Conservation (phyloP, 179 eudicot genomes). For the Beta lomatogona region DNA sequence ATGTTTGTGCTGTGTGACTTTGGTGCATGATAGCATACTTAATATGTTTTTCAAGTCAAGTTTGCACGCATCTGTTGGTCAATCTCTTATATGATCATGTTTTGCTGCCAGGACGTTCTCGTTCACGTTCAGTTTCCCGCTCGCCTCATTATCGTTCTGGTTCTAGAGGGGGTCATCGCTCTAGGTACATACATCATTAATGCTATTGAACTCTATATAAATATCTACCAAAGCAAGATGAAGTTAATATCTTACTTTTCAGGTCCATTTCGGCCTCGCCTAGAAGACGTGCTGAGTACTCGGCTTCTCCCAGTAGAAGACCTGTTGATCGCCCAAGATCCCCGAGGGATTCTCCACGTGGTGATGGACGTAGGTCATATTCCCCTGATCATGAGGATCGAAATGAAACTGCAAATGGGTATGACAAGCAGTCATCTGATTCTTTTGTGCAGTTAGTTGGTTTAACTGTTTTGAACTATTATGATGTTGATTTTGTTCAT, state of each 20-base stretch:
- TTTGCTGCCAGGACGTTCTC: conserved; percentile 50
- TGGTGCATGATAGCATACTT: no score
- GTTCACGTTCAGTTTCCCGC: conserved; percentile 54
- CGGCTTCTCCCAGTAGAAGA: conserved; percentile 54
- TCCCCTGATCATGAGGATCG: conserved; percentile 41
- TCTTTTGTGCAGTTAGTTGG: background rate
- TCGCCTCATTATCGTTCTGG: conserved; percentile 54
- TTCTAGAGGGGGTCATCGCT: conserved; percentile 53
- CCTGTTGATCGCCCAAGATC: conserved; percentile 50
- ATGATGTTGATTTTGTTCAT: background rate
- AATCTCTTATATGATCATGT: background rate
- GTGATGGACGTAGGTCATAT: conserved; percentile 52
- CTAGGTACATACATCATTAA: conserved; percentile 38
- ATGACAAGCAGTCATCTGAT: conserved; percentile 30
- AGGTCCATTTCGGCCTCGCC: conserved; percentile 66
- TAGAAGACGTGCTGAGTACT: conserved; percentile 48
- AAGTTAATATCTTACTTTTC: conserved; percentile 12
- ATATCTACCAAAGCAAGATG: background rate
- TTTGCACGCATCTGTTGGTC: no score
- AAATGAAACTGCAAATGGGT: conserved; percentile 30
- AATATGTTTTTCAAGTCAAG: background rate
- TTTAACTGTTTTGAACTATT: background rate
- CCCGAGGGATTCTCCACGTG: conserved; percentile 44
- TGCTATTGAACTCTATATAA: background rate
- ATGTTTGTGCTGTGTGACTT: no score